Base-by-base conservation (phyloP, 2,329 filamentous ascomycete genomes). In the Fusarium subglutinans region DNA sequence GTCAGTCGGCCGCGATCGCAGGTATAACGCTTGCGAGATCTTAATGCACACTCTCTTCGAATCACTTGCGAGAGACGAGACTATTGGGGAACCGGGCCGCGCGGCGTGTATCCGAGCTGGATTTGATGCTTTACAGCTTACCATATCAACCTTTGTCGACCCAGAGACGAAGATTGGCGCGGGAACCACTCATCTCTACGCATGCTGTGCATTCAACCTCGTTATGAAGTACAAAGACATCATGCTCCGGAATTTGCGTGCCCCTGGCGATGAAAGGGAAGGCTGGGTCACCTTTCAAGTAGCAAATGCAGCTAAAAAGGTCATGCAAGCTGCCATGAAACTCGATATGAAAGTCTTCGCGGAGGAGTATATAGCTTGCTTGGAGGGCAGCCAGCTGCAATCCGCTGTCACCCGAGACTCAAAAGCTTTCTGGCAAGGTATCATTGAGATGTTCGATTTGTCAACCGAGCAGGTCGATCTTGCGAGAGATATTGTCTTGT, bases 1-100 rank as follows among this genome's bases (percentile, higher is more conserved):
- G 37, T 98, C 95, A 4, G 88, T 98, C 66, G 91, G 92, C 67
- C 87, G 91, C 10, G 90, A 91, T 63, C 94, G 94, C 77, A 90
- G 94, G 67, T 91, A 93, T 24, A 92, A 95, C 74, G 92, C 94
- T 13, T 95, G 94, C 80, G 91, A 94, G 69, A 90, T 92, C n/a
- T 85, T 98, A 47, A 87, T 94, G 44, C 89, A 92, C 70, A 91
- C 94, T 61, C 87, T 98, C 15, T 89, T 98, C 47, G 88, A 90
- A 63, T 89, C 88, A 12, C 87, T 92, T 28, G 90, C 86, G 18
- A 83, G 90, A 69, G 87, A 89, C 40, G 80, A 84, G 3, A 81
- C 79, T 18, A 89, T 90, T 60, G 87, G 91, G 2, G 84, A 87
- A 38, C 85, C 87, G 56, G 90, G 90, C 11, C 87, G 89, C 75